Percentiles rank a stretch among this genome's conserved stretches.
Conservation (phyloP, 495 filamentous ascomycete species). For the Trichoderma erinaceum region DNA sequence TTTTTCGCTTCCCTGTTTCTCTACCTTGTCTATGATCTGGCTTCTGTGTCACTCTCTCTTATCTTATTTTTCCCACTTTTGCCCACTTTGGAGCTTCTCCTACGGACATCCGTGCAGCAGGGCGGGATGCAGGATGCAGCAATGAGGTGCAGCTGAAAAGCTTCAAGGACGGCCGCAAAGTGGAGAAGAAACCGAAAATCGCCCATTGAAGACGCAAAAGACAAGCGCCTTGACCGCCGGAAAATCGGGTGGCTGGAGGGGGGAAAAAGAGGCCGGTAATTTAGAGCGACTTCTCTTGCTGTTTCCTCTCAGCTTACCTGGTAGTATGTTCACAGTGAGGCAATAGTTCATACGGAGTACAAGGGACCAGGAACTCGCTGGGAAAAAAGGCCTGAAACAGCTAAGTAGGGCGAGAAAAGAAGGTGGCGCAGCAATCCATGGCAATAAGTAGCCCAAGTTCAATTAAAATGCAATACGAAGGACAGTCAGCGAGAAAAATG, state of each 20-base stretch:
- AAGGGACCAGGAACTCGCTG: too few relatives aligned
- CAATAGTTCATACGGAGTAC: too few relatives aligned
- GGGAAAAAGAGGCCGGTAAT: not conserved
- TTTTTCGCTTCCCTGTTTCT: not conserved
- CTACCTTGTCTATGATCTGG: too few relatives aligned
- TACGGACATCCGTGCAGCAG: not conserved
- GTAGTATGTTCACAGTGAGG: too few relatives aligned
- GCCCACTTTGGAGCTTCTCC: not conserved
- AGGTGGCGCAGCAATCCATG: conserved; percentile 9
- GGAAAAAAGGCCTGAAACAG: not conserved
- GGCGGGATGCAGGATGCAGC: conserved; percentile 7
- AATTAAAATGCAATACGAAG: not conserved
- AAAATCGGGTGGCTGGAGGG: conserved; percentile 7
- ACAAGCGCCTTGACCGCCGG: not conserved
- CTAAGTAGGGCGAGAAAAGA: not conserved
- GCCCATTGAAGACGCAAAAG: too few relatives aligned
- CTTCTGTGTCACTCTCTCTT: not conserved
- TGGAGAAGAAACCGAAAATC: not conserved
- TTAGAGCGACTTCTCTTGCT: not conserved
- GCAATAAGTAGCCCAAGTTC: not conserved
- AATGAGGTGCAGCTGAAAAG: conserved; percentile 1
- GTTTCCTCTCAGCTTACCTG: not conserved
- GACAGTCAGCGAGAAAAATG: not conserved
- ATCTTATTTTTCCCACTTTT: not conserved
- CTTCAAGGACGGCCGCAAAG: not conserved